Conservation (phyloP, 441 rosid species). For the Breynia disticha region DNA sequence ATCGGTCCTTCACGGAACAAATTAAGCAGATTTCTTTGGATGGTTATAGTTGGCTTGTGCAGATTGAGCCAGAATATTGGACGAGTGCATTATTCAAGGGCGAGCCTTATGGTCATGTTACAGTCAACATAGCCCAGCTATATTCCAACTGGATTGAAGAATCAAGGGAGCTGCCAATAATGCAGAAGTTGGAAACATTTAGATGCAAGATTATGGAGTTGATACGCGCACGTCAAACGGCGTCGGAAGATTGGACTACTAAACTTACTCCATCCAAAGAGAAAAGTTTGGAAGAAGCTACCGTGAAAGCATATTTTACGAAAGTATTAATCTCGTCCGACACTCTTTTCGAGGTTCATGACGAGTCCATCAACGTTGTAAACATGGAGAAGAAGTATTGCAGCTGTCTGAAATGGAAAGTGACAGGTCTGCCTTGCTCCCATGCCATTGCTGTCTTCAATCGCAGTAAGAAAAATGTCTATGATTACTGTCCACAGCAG, state of each 20-base stretch:
- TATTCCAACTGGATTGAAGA: conserved; percentile 69
- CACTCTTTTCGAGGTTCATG: conserved; percentile 81
- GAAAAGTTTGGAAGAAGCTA: conserved; percentile 49
- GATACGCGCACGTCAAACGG: conserved; percentile 37
- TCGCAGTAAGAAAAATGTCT: conserved; percentile 35
- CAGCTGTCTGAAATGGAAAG: conserved; percentile 67
- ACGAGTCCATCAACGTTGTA: conserved; percentile 56
- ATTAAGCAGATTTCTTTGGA: conserved; percentile 50
- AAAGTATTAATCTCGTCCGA: conserved; percentile 72
- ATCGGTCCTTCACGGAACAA: conserved; percentile 46
- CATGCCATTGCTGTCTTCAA: conserved; percentile 80
- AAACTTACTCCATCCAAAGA: conserved; percentile 68
- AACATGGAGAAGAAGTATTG: conserved; percentile 55
- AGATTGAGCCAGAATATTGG: conserved; percentile 64
- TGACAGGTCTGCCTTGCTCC: conserved; percentile 65
- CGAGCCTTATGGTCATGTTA: conserved; percentile 51
- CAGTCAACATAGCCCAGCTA: conserved; percentile 49
- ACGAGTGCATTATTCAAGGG: conserved; percentile 60
- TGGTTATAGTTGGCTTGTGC: conserved; percentile 80
- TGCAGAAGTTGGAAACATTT: conserved; percentile 51
- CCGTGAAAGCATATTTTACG: conserved; percentile 34
- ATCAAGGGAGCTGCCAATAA: conserved; percentile 54
- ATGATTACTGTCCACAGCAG: conserved; percentile 62
- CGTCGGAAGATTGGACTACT: conserved; percentile 46
- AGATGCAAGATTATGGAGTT: conserved; percentile 44